Conservation (phyloP, 768 basidiomycete species). For the Suillus variegatus region DNA sequence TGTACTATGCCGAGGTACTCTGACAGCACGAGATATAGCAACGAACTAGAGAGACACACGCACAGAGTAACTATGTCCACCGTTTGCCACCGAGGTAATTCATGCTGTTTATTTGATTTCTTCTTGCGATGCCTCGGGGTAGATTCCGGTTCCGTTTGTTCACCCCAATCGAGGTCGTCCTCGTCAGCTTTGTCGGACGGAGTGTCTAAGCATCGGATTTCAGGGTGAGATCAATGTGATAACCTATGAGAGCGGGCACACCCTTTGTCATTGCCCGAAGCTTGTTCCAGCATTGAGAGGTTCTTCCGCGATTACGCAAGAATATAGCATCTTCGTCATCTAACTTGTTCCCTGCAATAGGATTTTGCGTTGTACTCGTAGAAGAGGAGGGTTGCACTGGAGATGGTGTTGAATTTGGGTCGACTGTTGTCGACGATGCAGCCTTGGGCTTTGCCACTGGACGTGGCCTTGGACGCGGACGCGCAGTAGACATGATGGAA, state of each 20-base stretch:
- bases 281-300: constrained; percentile 57
- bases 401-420: constrained; percentile 4
- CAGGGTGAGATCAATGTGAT: neutral
- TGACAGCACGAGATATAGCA: neutral
- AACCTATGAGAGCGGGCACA: constrained; percentile 23
- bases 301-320: constrained; percentile 63
- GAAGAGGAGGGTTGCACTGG: constrained; percentile 17
- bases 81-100: constrained; percentile 45
- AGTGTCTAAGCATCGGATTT: constrained; percentile 20
- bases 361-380: constrained; percentile 7
- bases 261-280: constrained; percentile 60
- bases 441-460: constrained; percentile 35
- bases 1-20: constrained; percentile 2
- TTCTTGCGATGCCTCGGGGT: constrained; percentile 40
- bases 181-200: constrained; percentile 20
- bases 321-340: constrained; percentile 71
- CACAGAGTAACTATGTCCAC: constrained; percentile 44
- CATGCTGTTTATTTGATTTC: constrained; percentile 29
- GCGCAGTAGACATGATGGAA: constrained; percentile 34
- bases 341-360: constrained; percentile 16
- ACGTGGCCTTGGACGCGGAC: constrained; percentile 55
- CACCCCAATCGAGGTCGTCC: constrained; percentile 24
- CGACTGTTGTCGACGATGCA: constrained; percentile 15
- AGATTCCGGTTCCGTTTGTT: constrained; percentile 17
- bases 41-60: constrained; percentile 17